Evolutionary conservation across 352 stramenopile genomes (phyloP).

Genomic region (Phytophthora chlamydospora): DNA sequence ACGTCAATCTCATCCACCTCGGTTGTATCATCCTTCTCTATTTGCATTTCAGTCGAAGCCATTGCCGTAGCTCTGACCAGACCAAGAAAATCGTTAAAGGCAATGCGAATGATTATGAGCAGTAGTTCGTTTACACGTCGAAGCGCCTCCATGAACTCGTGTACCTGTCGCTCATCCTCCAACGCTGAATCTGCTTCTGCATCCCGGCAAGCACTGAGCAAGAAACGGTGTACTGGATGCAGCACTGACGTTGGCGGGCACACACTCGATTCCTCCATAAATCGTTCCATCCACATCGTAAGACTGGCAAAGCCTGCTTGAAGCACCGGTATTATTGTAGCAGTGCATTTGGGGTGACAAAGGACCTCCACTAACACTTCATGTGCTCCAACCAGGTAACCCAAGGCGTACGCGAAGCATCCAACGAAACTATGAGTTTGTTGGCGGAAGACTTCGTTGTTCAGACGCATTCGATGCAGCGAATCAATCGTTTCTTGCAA

Average conservation of each 20-base stretch:
- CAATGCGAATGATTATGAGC: slow-evolving; percentile 23
- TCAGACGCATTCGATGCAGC: slow-evolving; percentile 15
- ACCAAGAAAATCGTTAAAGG: slow-evolving; percentile 29
- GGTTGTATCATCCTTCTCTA: background rate
- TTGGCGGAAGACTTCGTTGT: slow-evolving; percentile 9
- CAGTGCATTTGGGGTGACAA: background rate
- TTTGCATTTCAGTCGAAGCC: background rate
- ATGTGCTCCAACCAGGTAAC: slow-evolving; percentile 20
- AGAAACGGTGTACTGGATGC: slow-evolving; percentile 9
- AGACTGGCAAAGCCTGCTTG: slow-evolving; percentile 9
- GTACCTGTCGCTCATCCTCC: slow-evolving; percentile 18
- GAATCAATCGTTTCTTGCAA: slow-evolving; percentile 12
- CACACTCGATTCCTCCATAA: slow-evolving; percentile 19
- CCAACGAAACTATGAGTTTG: slow-evolving; percentile 19
- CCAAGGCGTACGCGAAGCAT: slow-evolving; percentile 30
- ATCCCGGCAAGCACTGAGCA: slow-evolving; percentile 8
- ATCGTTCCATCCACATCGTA: slow-evolving; percentile 9
- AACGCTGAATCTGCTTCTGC: slow-evolving; percentile 3
- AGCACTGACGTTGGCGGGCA: slow-evolving; percentile 18
- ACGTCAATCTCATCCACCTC: slow-evolving; percentile 38
- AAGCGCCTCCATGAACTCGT: slow-evolving; percentile 26
- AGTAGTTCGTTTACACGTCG: slow-evolving; percentile 28
- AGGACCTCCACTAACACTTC: slow-evolving; percentile 21
- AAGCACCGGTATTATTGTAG: slow-evolving; percentile 3
- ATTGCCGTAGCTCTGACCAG: slow-evolving; percentile 1